Evolutionary conservation across 1,284 basidiomycete genomes (phyloP).

Genomic region (Pterula multifida): DNA sequence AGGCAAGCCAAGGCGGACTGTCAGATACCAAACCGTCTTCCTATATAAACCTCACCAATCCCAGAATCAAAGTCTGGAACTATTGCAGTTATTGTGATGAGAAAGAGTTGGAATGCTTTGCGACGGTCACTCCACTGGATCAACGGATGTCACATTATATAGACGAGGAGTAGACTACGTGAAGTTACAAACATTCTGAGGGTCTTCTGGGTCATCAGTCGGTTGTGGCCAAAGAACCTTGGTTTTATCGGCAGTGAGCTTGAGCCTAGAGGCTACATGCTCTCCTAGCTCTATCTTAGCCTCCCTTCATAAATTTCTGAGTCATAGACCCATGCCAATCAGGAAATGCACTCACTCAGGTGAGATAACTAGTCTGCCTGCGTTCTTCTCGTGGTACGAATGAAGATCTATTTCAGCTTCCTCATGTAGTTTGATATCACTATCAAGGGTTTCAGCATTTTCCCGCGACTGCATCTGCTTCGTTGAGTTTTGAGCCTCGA

Average conservation of each 20-base stretch:
- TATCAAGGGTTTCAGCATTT: no score
- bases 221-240: conserved; percentile 48
- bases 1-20: no score
- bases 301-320: conserved; percentile 19
- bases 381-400: background rate
- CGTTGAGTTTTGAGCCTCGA: no score
- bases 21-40: background rate
- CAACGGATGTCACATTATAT: background rate
- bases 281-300: conserved; percentile 37
- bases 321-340: background rate
- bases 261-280: conserved; percentile 29
- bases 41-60: conserved; percentile 29
- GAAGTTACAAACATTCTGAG: conserved; percentile 33
- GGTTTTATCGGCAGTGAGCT: conserved; percentile 34
- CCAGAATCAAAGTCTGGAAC: conserved; percentile 62
- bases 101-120: conserved; percentile 35
- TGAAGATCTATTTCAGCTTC: background rate
- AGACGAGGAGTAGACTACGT: background rate
- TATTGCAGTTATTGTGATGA: conserved; percentile 53
- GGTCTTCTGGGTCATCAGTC: conserved; percentile 37
- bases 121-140: conserved; percentile 7
- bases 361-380: background rate
- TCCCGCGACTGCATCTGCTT: no score
- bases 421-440: no score
- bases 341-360: background rate